Percentiles rank a stretch among this genome's conserved stretches.
phyloP scores from a whole-genome alignment of 331 rosid species.

The Acacia concinna region DNA sequence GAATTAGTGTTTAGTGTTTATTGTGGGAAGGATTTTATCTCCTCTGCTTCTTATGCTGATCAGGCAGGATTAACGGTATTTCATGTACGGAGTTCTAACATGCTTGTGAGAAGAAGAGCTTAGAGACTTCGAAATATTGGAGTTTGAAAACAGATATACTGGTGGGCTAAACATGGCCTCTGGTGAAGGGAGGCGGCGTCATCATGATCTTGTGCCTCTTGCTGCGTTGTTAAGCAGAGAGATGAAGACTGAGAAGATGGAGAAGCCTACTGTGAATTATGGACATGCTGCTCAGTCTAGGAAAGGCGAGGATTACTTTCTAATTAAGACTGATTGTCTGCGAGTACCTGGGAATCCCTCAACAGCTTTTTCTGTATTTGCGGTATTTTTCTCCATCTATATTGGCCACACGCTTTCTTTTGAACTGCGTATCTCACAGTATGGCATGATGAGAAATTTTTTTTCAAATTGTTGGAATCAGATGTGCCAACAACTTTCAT shows the following conservation, averaged over 20 bases:
- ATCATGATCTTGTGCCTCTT: constrained; percentile 79
- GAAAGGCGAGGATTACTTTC: constrained; percentile 92
- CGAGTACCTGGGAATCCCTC: constrained; percentile 81
- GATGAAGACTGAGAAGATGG: constrained; percentile 90
- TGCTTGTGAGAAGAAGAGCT: constrained; percentile 38
- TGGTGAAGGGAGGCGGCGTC: constrained; percentile 67
- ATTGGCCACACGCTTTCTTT: constrained; percentile 7
- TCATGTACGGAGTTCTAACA: constrained; percentile 23
- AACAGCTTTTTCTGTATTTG: constrained; percentile 76
- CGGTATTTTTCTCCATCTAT: constrained; percentile 53
- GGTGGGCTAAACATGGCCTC: constrained; percentile 63
- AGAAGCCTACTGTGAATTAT: constrained; percentile 74
- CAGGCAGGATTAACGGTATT: background rate
- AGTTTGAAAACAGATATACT: constrained; percentile 24
- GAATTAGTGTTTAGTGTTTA: constrained; percentile 5
- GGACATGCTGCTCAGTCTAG: constrained; percentile 90
- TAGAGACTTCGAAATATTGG: constrained; percentile 37
- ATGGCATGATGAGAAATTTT: no score
- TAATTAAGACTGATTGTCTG: constrained; percentile 77
- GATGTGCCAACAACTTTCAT: constrained; percentile 11
- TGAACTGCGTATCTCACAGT: background rate
- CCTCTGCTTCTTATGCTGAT: background rate
- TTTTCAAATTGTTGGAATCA: background rate
- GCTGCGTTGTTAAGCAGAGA: constrained; percentile 87
- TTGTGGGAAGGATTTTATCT: constrained; percentile 7